Base-by-base conservation (phyloP, 306 rosid species). In the Hippophae rhamnoides region DNA sequence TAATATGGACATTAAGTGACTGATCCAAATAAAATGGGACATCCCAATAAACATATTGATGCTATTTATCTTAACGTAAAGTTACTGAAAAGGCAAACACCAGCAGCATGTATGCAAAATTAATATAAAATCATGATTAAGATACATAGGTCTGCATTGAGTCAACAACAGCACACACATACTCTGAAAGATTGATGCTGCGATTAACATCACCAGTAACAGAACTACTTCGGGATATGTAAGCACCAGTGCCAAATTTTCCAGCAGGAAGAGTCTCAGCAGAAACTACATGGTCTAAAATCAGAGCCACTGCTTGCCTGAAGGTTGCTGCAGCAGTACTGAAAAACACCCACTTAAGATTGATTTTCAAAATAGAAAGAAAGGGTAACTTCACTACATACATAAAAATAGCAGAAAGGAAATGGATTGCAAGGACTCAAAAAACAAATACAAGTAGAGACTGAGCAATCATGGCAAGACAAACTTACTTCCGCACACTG, bases 241-340 rank as follows among this genome's bases (percentile, higher is more conserved):
- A 90, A 75, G 80, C 70, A 74, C 90, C 95, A 70, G 84, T 77
- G 75, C 82, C 72, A 67, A 72, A 81, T 75, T 87, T 92, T 5
- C 89, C 94, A 2, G 80, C 69, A n/a, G 98, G 96, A 80, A 92
- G 98, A 68, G 96, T 78, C 75, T 92, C 98, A 0, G 86, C 86
- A 69, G 60, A 68, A 67, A 83, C 79, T 61, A 92, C 98, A 38
- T 4, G 38, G 38, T 31, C 38, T 31, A 31, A 31, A 31, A 31
- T 31, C 38, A 31, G 38, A 31, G 38, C 96, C 65, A 87, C 96
- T 14, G 96, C 96, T 81, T 92, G 98, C 80, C 96, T 81, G 79
- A 92, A 92, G 76, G 98, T 85, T 76, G 98, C 98, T 59, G 96
- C 98, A 74, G 98, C 96, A 64, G 96, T 87, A 75, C 96, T 85